These are phyloP conservation scores for Penicillium roqueforti DNA, from an alignment of 495 filamentous ascomycete species.

Conservation along the genomic window DNA sequence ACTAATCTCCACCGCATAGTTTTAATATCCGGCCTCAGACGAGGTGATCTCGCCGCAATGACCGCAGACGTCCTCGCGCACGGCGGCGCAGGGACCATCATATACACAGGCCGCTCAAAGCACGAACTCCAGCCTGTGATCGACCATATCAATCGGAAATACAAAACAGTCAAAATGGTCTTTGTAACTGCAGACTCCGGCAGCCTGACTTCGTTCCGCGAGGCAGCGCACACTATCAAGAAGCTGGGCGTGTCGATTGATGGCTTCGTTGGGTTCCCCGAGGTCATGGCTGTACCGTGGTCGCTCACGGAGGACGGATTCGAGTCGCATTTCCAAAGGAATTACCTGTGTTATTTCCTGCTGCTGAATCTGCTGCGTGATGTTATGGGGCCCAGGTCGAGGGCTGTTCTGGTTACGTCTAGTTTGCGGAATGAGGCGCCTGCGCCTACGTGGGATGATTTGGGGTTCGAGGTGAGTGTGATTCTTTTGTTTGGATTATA, in stretches of 20 bases:
- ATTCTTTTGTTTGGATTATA: too few species aligned
- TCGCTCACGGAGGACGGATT: conserved; percentile 17
- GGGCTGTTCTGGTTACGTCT: conserved; percentile 22
- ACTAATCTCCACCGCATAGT: conserved; percentile 9
- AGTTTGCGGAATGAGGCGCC: conserved; percentile 19
- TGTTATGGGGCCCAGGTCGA: conserved; percentile 4
- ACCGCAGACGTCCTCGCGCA: conserved; percentile 23
- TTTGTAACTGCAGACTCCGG: conserved; percentile 19
- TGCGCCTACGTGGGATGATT: conserved; percentile 20
- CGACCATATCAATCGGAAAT: conserved; percentile 31
- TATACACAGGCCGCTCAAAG: conserved; percentile 40
- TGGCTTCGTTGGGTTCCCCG: conserved; percentile 21
- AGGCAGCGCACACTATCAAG: conserved; percentile 15
- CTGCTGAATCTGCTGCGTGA: conserved; percentile 17
- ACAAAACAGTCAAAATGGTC: conserved; percentile 18
- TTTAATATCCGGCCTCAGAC: conserved; percentile 15
- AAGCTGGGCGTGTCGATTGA: conserved; percentile 18
- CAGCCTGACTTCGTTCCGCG: conserved; percentile 14
- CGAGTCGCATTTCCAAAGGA: conserved; percentile 26
- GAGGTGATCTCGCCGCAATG: conserved; percentile 15
- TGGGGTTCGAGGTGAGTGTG: conserved; percentile 18
- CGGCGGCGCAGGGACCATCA: conserved; percentile 37
- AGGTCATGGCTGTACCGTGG: conserved; percentile 19
- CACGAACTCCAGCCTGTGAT: conserved; percentile 37
- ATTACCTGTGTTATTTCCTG: conserved; percentile 25